These are phyloP conservation scores for Trichomonas gallinae DNA, from an alignment of 208 protist species.

Conservation along the genomic window DNA sequence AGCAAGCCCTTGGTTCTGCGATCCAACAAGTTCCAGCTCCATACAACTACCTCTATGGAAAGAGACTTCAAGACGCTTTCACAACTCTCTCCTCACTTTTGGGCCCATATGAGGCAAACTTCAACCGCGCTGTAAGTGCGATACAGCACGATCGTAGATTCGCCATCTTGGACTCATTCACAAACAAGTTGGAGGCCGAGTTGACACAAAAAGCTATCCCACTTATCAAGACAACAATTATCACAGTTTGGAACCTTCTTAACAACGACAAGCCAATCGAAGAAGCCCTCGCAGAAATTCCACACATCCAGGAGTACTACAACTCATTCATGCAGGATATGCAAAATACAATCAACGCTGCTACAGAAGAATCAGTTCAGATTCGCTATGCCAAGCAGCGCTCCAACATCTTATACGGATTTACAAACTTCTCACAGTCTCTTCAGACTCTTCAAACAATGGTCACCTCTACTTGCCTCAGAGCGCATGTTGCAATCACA, in stretches of 20 bases:
- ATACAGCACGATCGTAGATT: neutral
- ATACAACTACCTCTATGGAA: neutral
- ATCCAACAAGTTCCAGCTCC: neutral
- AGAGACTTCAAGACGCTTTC: neutral
- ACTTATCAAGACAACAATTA: neutral
- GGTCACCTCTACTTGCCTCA: neutral
- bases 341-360: neutral
- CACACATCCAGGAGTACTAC: neutral
- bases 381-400: neutral
- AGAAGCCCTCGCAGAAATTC: neutral
- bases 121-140: neutral
- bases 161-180: neutral
- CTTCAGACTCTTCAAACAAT: neutral
- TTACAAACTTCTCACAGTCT: neutral
- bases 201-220: neutral
- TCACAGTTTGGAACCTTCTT: neutral
- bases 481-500: neutral
- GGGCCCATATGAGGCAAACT: neutral
- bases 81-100: neutral
- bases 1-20: neutral
- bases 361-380: neutral
- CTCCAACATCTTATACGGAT: neutral
- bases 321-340: neutral
- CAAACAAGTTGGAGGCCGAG: neutral
- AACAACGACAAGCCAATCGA: neutral